Conservation (phyloP, 2,329 filamentous ascomycete genomes). For the Nigrospora oryzae region DNA sequence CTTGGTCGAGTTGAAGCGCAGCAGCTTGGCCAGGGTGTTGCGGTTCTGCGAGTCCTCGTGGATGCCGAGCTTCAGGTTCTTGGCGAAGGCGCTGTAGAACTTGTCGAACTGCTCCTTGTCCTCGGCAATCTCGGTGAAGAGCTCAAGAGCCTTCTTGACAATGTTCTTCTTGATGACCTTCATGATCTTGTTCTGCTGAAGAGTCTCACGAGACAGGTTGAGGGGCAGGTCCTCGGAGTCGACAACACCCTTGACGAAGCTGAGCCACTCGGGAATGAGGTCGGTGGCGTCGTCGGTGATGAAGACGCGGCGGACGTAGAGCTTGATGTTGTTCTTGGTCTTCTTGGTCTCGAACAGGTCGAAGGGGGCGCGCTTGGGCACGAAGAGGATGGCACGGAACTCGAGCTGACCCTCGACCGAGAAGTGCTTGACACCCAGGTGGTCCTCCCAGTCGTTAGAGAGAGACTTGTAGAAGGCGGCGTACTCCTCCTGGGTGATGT, state of each 20-base stretch:
- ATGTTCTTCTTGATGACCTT: conserved; percentile 99
- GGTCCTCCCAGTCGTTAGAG: conserved; percentile 99
- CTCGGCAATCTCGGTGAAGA: conserved; percentile 98
- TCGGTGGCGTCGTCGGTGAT: conserved; percentile 99
- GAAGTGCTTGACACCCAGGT: conserved; percentile 99
- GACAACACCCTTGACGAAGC: conserved; percentile 99
- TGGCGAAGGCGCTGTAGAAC: conserved; percentile 99
- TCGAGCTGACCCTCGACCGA: conserved; percentile 99
- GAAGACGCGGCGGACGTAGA: conserved; percentile 99
- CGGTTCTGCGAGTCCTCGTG: conserved; percentile 99
- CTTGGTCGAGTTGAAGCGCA: conserved; percentile 98
- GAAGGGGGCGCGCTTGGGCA: conserved; percentile 98
- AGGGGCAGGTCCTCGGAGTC: conserved; percentile 99
- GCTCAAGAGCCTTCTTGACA: conserved; percentile 99
- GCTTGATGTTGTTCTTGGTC: conserved; percentile 99
- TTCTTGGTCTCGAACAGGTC: conserved; percentile 99
- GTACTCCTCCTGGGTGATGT: conserved; percentile 95
- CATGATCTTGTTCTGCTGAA: conserved; percentile 99
- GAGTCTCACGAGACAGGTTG: conserved; percentile 99
- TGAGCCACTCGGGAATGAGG: conserved; percentile 97
- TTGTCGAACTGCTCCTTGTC: conserved; percentile 99
- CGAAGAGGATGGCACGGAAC: conserved; percentile 99
- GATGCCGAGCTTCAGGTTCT: conserved; percentile 99
- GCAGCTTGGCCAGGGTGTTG: conserved; percentile 84
- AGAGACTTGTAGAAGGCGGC: conserved; percentile 99